Base-by-base conservation (phyloP, 73 alveolate species). In the Paramecium bursaria region DNA sequence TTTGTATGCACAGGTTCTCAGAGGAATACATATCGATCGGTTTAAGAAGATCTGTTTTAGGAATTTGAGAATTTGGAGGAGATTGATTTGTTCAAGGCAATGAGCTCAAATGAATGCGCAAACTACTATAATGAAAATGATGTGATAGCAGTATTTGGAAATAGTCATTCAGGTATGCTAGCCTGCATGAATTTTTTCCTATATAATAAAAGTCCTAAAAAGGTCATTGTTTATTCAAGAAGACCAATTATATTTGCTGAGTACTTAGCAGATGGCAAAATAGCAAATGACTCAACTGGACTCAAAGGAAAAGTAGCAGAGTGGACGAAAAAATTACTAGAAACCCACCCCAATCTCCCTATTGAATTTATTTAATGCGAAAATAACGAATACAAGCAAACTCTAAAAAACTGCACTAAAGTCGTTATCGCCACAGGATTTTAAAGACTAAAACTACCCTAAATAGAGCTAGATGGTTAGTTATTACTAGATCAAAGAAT, bases 111-210 rank as follows among this genome's bases (percentile, higher is more conserved):
- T 10, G 76, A 57, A 30, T 48, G 27, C 33, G 48, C 27, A 30
- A 10, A 57, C 26, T 50, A 57, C 15, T 19, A 30, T 2, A 57
- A 48, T 10, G 19, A 57, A 23, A 50, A 57, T 1, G 76, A 57
- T 29, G 33, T 50, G 33, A 50, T 57, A 6, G 26, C 48, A 1
- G 33, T 57, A 57, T 57, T 57, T 57, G 76, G 76, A 0, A 57
- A 57, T 13, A 57, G 76, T 29, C 76, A 57, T 13, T 57, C 76
- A 10, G 76, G 76, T 7, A 57, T 57, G 9, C 33, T 57, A 50
- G 76, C 76, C 6, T 48, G 51, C 52, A 57, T 57, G 76, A 57
- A 57, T 30, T n/a, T n/a, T n/a, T n/a, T n/a, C n/a, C 51, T 57
- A 14, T 57, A 57, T 29, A 57, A 57, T n/a, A 30, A 48, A 57